Evolutionary conservation across 768 basidiomycete genomes (phyloP).

Genomic region (Podaxis sp.): DNA sequence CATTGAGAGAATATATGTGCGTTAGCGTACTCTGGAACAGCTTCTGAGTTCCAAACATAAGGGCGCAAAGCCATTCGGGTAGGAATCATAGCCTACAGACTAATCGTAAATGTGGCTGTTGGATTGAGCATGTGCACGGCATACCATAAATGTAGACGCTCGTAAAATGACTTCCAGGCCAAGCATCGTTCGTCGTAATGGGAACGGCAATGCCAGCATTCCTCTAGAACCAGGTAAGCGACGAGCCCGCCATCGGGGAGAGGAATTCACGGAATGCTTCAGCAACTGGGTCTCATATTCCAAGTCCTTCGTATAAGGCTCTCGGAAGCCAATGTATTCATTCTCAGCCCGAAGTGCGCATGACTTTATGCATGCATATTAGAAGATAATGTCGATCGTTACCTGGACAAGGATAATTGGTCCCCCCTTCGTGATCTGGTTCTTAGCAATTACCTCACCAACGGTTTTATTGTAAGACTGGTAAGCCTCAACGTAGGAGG

Average conservation of each 20-base stretch:
- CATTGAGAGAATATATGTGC: too few species aligned
- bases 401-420: constrained; percentile 45
- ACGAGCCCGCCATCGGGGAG: background rate
- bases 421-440: constrained; percentile 57
- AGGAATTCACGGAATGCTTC: constrained; percentile 25
- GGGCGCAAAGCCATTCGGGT: constrained; percentile 49
- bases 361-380: background rate
- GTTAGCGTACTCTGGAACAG: constrained; percentile 33
- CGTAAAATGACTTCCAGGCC: constrained; percentile 40
- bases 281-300: constrained; percentile 32
- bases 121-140: background rate
- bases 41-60: constrained; percentile 36
- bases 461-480: constrained; percentile 44
- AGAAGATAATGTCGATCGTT: background rate
- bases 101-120: background rate
- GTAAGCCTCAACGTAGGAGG: constrained; percentile 44
- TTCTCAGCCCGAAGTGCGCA: constrained; percentile 38
- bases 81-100: constrained; percentile 33
- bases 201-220: constrained; percentile 40
- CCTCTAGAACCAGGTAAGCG: background rate
- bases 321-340: constrained; percentile 42
- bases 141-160: constrained; percentile 43
- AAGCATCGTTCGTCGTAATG: constrained; percentile 43
- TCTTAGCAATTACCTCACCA: constrained; percentile 39
- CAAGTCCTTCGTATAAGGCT: constrained; percentile 36